Evolutionary conservation across 495 filamentous ascomycete species (phyloP), one percentile per base, ranked within the genome.

Genomic region (Aspergillus asperescens): DNA sequence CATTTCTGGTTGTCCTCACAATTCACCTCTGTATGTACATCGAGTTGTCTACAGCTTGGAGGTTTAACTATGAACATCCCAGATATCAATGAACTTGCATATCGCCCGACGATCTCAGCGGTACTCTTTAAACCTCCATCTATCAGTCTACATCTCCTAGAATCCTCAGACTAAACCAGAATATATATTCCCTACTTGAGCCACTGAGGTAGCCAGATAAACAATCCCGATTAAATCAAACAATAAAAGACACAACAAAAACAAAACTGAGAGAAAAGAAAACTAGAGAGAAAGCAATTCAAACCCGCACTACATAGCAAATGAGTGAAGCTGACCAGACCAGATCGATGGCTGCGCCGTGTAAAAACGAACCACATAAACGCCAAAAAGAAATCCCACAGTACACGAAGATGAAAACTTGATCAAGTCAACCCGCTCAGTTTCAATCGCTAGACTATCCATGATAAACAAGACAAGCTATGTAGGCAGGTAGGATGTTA

Each of bases 371-470:
- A 44, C 28, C 52, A 32, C 44, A 54, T 23, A 3, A 31, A 59
- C 59, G 42, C 50, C 57, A 58, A 53, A 54, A 56, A 55, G 32
- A 55, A 45, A 55, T 35, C 24, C 37, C 19, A 23, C 15, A 43
- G 46, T 24, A 54, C 16, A 39, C 41, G 22, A 43, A 56, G 37
- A 44, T 20, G 47, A 52, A 38, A 45, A 54, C 40, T 52, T 48
- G 32, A 52, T 52, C 40, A 45, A 49, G 54, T 54, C 57, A 60
- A 60, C 54, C 62, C 63, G 63, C 63, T 65, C 50, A 65, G 52
- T 59, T 22, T 65, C 60, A 61, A 61, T 62, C 60, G 63, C 63
- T 65, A 62, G 55, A 65, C 57, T 62, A 65, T 61, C 57, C 59
- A 61, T 59, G 52, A 60, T 62, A 56, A 58, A 57, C 50, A 48